phyloP scores from a whole-genome alignment of 768 basidiomycete genomes.

The Trametes cubensis region DNA sequence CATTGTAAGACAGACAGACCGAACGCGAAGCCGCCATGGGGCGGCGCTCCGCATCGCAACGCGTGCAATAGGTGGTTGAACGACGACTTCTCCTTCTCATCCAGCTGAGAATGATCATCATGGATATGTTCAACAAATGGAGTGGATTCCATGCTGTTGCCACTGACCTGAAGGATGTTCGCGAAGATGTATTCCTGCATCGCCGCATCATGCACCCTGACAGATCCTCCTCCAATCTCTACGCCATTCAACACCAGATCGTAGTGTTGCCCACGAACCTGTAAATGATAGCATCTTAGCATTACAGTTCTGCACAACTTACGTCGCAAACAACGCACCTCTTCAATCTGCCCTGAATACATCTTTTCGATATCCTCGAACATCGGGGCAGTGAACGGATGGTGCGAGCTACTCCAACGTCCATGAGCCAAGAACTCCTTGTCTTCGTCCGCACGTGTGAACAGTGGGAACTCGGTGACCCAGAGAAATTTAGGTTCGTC shows the following conservation, averaged over 20 bases:
- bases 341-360: conserved; percentile 64
- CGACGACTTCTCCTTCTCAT: conserved; percentile 67
- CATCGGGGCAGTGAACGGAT: conserved; percentile 97
- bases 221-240: conserved; percentile 93
- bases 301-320: too few species aligned
- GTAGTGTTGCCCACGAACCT: conserved; percentile 95
- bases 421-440: conserved; percentile 86
- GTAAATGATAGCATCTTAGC: too few species aligned
- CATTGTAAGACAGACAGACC: conserved; percentile 45
- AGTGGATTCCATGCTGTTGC: neutral
- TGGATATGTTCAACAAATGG: too few species aligned
- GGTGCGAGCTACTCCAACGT: conserved; percentile 90
- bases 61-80: conserved; percentile 89
- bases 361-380: conserved; percentile 82
- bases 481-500: conserved; percentile 82
- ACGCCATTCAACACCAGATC: conserved; percentile 93
- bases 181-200: conserved; percentile 87
- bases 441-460: conserved; percentile 83
- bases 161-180: conserved; percentile 73
- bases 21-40: conserved; percentile 93
- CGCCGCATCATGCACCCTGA: conserved; percentile 84
- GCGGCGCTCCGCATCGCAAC: conserved; percentile 87
- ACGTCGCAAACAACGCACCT: too few species aligned
- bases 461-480: conserved; percentile 95
- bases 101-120: conserved; percentile 52